A percentile compares a stretch with the other conserved stretches of the same genome.
These are phyloP conservation scores for Alternaria hordeiaustralica DNA, from an alignment of 2,329 filamentous ascomycete genomes.

Conservation along the genomic window DNA sequence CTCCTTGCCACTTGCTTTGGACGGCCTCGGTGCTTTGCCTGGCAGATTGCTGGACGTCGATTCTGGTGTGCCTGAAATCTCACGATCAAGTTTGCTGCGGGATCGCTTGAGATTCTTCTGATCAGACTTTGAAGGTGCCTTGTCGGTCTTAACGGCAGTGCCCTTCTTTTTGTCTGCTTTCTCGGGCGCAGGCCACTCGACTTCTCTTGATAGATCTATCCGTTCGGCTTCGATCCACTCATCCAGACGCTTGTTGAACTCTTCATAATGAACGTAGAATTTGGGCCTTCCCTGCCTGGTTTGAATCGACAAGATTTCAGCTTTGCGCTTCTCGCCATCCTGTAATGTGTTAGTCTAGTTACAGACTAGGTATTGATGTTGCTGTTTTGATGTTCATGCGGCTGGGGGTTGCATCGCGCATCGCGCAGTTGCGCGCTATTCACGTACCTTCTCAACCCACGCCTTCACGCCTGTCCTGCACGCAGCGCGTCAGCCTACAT, in stretches of 20 bases:
- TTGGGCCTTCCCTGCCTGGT: constrained; percentile 86
- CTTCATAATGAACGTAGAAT: constrained; percentile 97
- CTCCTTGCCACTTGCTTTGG: constrained; percentile 66
- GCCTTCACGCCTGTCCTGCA: constrained; percentile 70
- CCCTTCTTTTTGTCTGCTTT: constrained; percentile 89
- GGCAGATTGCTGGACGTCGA: constrained; percentile 58
- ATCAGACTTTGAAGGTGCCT: constrained; percentile 53
- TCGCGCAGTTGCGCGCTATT: constrained; percentile 5
- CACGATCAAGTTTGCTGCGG: constrained; percentile 57
- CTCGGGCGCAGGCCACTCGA: constrained; percentile 94
- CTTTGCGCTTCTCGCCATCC: constrained; percentile 85
- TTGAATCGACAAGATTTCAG: constrained; percentile 94
- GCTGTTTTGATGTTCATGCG: constrained; percentile 20
- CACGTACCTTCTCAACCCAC: constrained; percentile 71
- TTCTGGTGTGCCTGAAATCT: constrained; percentile 63
- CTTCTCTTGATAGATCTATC: constrained; percentile 86
- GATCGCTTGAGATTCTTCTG: constrained; percentile 56
- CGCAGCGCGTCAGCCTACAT: constrained; percentile 38
- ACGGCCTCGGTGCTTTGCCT: constrained; percentile 56
- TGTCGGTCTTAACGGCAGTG: constrained; percentile 51
- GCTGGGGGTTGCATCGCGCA: constrained; percentile 8
- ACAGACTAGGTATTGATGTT: neutral
- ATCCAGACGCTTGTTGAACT: constrained; percentile 89
- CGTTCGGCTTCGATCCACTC: constrained; percentile 88
- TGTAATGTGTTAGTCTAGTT: constrained; percentile 41